Evolutionary conservation across 371 early-diverging fungal species (phyloP), one percentile per base, ranked within the genome.

Genomic region (Mucor plumbeus): DNA sequence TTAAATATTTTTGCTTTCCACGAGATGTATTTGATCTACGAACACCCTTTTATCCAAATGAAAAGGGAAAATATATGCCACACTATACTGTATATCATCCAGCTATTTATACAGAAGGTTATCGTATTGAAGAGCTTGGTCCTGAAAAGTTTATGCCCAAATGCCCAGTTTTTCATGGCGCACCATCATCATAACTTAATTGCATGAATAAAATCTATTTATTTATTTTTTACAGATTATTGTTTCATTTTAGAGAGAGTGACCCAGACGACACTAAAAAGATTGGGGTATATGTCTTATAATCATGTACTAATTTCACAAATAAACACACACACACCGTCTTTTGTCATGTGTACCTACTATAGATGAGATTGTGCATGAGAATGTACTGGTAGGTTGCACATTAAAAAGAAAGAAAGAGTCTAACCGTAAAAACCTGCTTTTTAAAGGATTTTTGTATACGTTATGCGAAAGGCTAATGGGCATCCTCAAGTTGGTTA

Each of bases 101-200:
- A 7, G 41, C 67, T 10, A 67, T 74, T 44, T 74, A 74, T 36
- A 41, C 21, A 10, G 62, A 69, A 0, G 74, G 74, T 10, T 74
- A 74, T 21, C 67, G 67, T 14, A 53, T 74, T 33, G 70, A 70
- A 58, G 74, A 74, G 43, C 55, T 74, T 1, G 74, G 74, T 4
- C 74, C 73, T 48, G 73, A 73, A 40, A 73, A 69, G 38, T 73
- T 73, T 34, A 59, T 73, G 63, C 73, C 69, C 5, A 73, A 73
- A 55, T 73, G 73, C 15, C 73, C 73, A 15, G 67, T 71, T 7
- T 66, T 65, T 10, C 70, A 70, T 40, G 56, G 56, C 19, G 1
- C 56, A n/a, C 19, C 56, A 14, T 55, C 33, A 14, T 35, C 53
- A 7, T 35, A 44, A n/a, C n/a, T 60, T 15, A 41, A 61, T 35